Base-by-base conservation (phyloP, 805 yeast genomes). In the Lipomyces starkeyi region DNA sequence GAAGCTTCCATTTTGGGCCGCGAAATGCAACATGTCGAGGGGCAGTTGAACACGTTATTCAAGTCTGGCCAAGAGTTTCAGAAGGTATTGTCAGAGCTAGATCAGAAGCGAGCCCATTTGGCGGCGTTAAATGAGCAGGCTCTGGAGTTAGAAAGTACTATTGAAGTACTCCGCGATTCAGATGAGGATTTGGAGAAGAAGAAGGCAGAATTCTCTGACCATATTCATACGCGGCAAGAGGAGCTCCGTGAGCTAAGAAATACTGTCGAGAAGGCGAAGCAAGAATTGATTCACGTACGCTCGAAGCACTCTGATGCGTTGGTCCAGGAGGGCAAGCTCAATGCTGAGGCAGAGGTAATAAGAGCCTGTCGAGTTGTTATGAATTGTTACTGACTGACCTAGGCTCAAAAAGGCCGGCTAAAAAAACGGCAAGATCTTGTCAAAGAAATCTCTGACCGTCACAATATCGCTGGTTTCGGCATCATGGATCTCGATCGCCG, bases 61-160 rank as follows among this genome's bases (percentile, higher is more conserved):
- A 85, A 86, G 60, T 83, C 91, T 0, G 91, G 91, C 74, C 97
- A 91, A 76, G 89, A 90, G 66, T 93, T 89, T 76, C 97, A 92
- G 75, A 83, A 87, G 68, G 86, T 87, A 0, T 76, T 93, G 25
- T 87, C 90, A 35, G 85, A 85, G 69, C 78, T 88, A 27, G 91
- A 89, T 53, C 86, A 85, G 61, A 75, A 90, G 58, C 79, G 81
- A 47, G 85, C 85, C 61, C 83, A 84, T 59, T 80, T 81, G 66
- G 74, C 74, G 9, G 81, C 86, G 1, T 76, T 86, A 3, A 69
- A 73, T 1, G 86, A 84, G 20, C 91, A 88, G 68, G 82, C 87
- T 2, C 77, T 78, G 9, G 81, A 91, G 58, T 75, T 91, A 2
- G 76, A 77, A n/a, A 71, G 78, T 0, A 80, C 87, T 0, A 82